Percentiles rank a stretch among this genome's conserved stretches.
Conservation (phyloP, 345 rosid genomes). For the Populus pruinosa region DNA sequence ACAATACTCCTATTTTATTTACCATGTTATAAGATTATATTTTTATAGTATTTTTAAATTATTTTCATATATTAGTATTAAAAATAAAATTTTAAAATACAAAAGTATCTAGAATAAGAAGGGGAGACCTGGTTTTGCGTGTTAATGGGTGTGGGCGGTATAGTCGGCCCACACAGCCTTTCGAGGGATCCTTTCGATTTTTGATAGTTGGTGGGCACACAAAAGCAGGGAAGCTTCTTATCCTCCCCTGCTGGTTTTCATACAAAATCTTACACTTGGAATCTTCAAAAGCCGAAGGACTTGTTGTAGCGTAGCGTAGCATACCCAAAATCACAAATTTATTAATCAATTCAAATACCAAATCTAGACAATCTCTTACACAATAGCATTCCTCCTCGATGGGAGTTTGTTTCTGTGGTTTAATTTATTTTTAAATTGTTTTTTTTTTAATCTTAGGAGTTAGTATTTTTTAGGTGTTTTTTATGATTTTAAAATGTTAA, state of each 20-base stretch:
- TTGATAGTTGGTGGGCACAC: conserved; percentile 49
- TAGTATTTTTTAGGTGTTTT: too few species aligned
- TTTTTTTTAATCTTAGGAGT: too few species aligned
- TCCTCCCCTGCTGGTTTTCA: conserved; percentile 45
- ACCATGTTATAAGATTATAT: too few species aligned
- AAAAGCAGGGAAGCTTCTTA: conserved; percentile 56
- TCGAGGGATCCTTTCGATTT: conserved; percentile 23
- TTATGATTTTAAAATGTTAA: too few species aligned
- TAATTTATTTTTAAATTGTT: too few species aligned
- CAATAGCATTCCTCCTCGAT: not conserved
- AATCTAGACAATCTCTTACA: not conserved
- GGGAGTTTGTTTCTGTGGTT: too few species aligned
- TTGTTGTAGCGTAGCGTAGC: not conserved
- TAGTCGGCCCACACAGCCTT: conserved; percentile 30
- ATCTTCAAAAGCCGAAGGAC: conserved; percentile 47
- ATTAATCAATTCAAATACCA: conserved; percentile 12
- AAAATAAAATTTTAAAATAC: too few species aligned
- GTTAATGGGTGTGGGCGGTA: conserved; percentile 37
- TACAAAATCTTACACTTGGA: conserved; percentile 37
- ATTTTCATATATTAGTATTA: too few species aligned
- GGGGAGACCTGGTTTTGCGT: conserved; percentile 29
- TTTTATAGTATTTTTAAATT: too few species aligned
- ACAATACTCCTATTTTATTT: too few species aligned
- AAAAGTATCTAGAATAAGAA: too few species aligned
- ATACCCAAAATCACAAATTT: conserved; percentile 8